A percentile compares a stretch with the other conserved stretches of the same genome.
These are phyloP conservation scores for Neurospora pannonica DNA, from an alignment of 495 filamentous ascomycete genomes.

Conservation along the genomic window DNA sequence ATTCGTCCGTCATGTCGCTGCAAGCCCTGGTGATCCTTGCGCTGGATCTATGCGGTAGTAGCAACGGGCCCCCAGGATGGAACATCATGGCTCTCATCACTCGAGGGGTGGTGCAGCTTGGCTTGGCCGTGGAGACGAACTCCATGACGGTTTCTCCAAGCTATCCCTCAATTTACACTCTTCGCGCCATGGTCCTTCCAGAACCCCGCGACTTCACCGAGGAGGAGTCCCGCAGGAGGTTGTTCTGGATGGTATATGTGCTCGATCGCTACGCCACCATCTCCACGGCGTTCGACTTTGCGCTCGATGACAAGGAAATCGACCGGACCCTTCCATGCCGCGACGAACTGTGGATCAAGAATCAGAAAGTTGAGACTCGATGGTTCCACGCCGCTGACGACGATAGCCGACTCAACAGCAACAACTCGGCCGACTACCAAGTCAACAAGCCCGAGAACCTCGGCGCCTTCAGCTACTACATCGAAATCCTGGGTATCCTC, in stretches of 20 bases:
- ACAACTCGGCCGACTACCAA: slow-evolving; percentile 43
- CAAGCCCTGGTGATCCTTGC: slow-evolving; percentile 79
- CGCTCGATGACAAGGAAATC: slow-evolving; percentile 77
- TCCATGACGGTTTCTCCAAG: slow-evolving; percentile 63
- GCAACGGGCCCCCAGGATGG: slow-evolving; percentile 81
- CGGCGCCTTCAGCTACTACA: slow-evolving; percentile 75
- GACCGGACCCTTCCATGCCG: slow-evolving; percentile 78
- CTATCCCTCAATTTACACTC: slow-evolving; percentile 75
- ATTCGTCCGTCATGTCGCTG: slow-evolving; percentile 77
- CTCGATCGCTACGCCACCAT: slow-evolving; percentile 83
- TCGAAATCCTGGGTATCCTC: slow-evolving; percentile 77
- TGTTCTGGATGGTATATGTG: slow-evolving; percentile 92
- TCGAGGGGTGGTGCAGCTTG: slow-evolving; percentile 74
- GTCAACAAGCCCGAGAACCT: slow-evolving; percentile 69
- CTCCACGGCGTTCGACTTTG: slow-evolving; percentile 83
- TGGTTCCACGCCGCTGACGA: slow-evolving; percentile 59
- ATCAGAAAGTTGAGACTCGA: slow-evolving; percentile 71
- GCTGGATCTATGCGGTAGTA: slow-evolving; percentile 66
- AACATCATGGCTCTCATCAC: slow-evolving; percentile 82
- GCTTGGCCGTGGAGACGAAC: slow-evolving; percentile 68
- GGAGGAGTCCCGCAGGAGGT: slow-evolving; percentile 68
- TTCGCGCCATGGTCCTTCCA: slow-evolving; percentile 70
- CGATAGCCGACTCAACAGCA: slow-evolving; percentile 6
- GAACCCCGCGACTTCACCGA: slow-evolving; percentile 80
- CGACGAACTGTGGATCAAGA: slow-evolving; percentile 75